Evolutionary conservation across 2,329 filamentous ascomycete genomes (phyloP), one percentile per base, ranked within the genome.

Genomic region (Penicillium sp.): DNA sequence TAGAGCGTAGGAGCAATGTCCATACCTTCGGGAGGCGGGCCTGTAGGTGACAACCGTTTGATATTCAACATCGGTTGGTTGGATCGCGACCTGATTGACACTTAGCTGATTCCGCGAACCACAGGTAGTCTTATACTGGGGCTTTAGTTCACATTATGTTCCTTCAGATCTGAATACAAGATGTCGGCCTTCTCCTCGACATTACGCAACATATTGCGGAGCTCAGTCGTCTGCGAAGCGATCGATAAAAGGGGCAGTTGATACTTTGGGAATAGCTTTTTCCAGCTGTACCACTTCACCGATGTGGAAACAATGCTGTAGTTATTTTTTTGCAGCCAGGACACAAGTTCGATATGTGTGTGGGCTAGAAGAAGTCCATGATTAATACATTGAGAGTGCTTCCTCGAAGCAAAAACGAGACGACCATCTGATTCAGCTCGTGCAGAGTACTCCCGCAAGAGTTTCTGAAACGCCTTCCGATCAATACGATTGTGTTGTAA

Each of bases 391-490:
- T 42, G 45, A 3, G 36, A 6, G 9, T 52, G 23, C 26, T 49
- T 36, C 26, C 49, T 49, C 21, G 57, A 39, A 7, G 57, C 49
- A 34, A 55, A 47, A 7, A 59, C 52, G 7, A 59, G 52, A 28
- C 21, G 24, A 6, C 49, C 57, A 49, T 64, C 61, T 6, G 49
- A 58, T 13, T 57, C 47, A 15, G 58, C 55, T 1, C 58, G 57
- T 15, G 45, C 29, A 5, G 58, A 51, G 51, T 63, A 63, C 13
- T 62, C 46, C 24, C 39, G 16, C 31, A 62, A 47, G 7, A 58
- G 38, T 38, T 51, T 47, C 15, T 50, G 54, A 15, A 62, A 42
- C 2, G 36, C 31, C 23, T 41, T 52, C 21, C 61, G 49, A 46
- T 64, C 55, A 4, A 59, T 31, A 18, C 49, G 45, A 21, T 57